Evolutionary conservation across 257 asterid genomes (phyloP).

Genomic region (Solanum habrochaites): DNA sequence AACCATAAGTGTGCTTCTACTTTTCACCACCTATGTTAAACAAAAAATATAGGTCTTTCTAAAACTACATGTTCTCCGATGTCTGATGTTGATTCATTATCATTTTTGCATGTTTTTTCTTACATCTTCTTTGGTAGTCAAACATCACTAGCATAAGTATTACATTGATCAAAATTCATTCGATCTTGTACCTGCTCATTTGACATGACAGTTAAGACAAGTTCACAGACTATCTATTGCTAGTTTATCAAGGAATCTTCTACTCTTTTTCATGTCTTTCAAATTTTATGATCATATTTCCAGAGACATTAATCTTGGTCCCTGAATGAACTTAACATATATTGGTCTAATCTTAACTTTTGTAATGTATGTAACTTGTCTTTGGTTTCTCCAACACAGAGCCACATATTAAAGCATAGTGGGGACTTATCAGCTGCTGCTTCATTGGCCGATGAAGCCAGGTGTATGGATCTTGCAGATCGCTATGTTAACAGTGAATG

Average conservation of each 20-base stretch:
- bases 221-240: neutral
- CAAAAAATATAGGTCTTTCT: neutral
- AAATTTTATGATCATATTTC: neutral
- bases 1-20: neutral
- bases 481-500: slow-evolving; percentile 95
- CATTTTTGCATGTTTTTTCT: neutral
- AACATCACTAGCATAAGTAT: neutral
- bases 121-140: neutral
- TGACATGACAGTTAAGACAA: neutral
- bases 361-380: neutral
- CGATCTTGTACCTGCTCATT: neutral
- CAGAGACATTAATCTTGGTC: neutral
- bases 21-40: neutral
- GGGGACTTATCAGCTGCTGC: slow-evolving; percentile 90
- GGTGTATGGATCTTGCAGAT: slow-evolving; percentile 99
- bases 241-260: neutral
- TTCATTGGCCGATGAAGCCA: slow-evolving; percentile 94
- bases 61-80: neutral
- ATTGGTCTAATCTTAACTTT: neutral
- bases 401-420: slow-evolving; percentile 92
- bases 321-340: neutral
- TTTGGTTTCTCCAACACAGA: slow-evolving; percentile 36
- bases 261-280: neutral
- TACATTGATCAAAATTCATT: neutral
- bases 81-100: neutral